Conservation (phyloP, 2,329 filamentous ascomycete genomes). For the Seiridium unicorne region DNA sequence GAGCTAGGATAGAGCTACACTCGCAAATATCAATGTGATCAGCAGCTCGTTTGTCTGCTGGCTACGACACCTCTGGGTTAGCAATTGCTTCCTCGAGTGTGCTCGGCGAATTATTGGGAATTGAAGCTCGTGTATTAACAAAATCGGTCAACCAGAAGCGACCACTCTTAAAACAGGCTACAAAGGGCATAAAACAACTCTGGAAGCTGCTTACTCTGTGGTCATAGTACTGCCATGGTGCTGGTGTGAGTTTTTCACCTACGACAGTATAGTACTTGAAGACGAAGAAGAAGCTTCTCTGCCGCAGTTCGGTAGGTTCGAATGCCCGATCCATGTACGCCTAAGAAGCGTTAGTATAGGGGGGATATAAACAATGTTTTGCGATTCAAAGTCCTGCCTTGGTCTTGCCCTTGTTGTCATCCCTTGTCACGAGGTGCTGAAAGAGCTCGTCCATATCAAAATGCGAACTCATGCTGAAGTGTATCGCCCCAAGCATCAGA, state of each 20-base stretch:
- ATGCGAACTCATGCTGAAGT: conserved; percentile 53
- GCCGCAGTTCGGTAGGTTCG: not conserved
- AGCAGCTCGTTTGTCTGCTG: conserved; percentile 32
- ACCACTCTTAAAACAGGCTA: no score
- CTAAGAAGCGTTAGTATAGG: not conserved
- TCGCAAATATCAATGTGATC: conserved; percentile 37
- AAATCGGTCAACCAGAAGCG: no score
- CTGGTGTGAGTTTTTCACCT: conserved; percentile 32
- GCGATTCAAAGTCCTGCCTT: conserved; percentile 16
- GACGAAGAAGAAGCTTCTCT: conserved; percentile 5
- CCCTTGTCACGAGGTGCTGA: conserved; percentile 49
- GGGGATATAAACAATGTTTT: conserved; percentile 17
- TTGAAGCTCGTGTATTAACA: no score
- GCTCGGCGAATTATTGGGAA: no score
- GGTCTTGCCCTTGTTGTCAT: conserved; percentile 39
- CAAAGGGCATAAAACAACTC: no score
- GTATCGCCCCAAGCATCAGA: conserved; percentile 57
- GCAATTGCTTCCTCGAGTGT: no score
- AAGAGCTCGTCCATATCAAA: conserved; percentile 65
- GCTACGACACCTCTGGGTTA: not conserved
- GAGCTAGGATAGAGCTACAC: conserved; percentile 38
- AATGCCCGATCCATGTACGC: conserved; percentile 7
- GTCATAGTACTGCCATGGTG: conserved; percentile 59
- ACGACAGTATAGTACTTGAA: conserved; percentile 8
- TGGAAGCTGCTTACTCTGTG: conserved; percentile 21